Percentiles rank a stretch among this genome's conserved stretches.
These are phyloP conservation scores for Globisporangium spiculum DNA, from an alignment of 352 stramenopile genomes.

Conservation along the genomic window DNA sequence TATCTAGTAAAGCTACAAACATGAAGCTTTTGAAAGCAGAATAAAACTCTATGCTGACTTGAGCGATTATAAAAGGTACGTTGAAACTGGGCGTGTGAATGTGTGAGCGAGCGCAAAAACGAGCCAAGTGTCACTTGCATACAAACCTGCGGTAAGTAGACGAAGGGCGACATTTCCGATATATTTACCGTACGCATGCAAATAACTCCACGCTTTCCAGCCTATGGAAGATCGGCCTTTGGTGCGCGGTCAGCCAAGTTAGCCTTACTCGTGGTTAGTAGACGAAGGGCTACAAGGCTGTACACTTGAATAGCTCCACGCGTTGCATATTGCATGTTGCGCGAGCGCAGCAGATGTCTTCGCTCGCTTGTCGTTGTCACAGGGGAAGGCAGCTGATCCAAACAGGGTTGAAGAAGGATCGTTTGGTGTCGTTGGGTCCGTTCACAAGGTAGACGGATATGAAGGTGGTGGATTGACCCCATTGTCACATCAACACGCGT, in stretches of 20 bases:
- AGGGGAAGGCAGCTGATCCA: neutral
- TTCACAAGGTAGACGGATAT: too few species aligned
- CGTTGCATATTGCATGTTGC: neutral
- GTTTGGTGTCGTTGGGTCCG: too few species aligned
- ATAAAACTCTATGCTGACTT: neutral
- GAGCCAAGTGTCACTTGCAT: constrained; percentile 10
- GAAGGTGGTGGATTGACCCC: too few species aligned
- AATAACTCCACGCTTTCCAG: neutral
- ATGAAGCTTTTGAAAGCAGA: neutral
- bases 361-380: neutral
- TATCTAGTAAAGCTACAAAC: neutral
- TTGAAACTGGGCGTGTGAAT: constrained; percentile 14
- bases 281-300: neutral
- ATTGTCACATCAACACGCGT: too few species aligned
- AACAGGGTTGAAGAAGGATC: too few species aligned
- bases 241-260: neutral
- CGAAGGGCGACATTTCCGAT: neutral
- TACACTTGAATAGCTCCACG: neutral
- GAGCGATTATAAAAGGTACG: neutral
- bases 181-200: neutral
- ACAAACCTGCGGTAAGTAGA: constrained; percentile 10
- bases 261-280: neutral
- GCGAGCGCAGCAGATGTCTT: neutral
- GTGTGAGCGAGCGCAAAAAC: constrained; percentile 4
- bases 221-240: too few species aligned